Base-by-base conservation (phyloP, 108 stramenopile species). In the Mayamaea pseudoterrestris region DNA sequence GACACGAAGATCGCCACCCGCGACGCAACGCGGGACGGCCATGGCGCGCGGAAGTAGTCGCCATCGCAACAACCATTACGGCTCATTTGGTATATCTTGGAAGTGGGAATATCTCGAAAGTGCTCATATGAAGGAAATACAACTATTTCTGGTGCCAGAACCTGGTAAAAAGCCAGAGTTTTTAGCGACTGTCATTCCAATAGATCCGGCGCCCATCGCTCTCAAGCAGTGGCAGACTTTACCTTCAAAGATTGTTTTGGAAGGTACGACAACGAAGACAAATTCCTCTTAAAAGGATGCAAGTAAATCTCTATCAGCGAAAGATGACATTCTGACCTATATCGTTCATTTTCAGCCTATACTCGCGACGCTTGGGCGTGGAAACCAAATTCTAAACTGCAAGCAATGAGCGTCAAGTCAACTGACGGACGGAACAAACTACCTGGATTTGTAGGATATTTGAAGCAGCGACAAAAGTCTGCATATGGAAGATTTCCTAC, bases 311-410 rank as follows among this genome's bases (percentile, higher is more conserved):
- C n/a, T n/a, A n/a, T n/a, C n/a, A n/a, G n/a, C n/a, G n/a, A n/a
- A n/a, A n/a, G n/a, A n/a, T n/a, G n/a, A n/a, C n/a, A n/a, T n/a
- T n/a, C n/a, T n/a, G n/a, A n/a, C n/a, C n/a, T n/a, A n/a, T n/a
- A n/a, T n/a, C n/a, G n/a, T n/a, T n/a, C n/a, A n/a, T n/a, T n/a
- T n/a, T n/a, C n/a, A 50, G 67, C 61, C 7, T 90, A 90, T 44
- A 82, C 88, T 2, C 53, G 83, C 21, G 88, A 90, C 53, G 56
- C 64, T 1, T 84, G 82, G 88, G 73, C 80, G 5, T 51, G 55
- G 58, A 61, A 71, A 24, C 55, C 60, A 17, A 40, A 36, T 0
- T 12, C 45, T 22, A 27, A 47, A 16, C 34, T 39, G 0, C 43
- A 52, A 32, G 29, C 21, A n/a, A 20, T 50, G 21, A 68, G 14